phyloP scores from a whole-genome alignment of 2,329 filamentous ascomycete genomes.

The Cytospora chrysosperma region DNA sequence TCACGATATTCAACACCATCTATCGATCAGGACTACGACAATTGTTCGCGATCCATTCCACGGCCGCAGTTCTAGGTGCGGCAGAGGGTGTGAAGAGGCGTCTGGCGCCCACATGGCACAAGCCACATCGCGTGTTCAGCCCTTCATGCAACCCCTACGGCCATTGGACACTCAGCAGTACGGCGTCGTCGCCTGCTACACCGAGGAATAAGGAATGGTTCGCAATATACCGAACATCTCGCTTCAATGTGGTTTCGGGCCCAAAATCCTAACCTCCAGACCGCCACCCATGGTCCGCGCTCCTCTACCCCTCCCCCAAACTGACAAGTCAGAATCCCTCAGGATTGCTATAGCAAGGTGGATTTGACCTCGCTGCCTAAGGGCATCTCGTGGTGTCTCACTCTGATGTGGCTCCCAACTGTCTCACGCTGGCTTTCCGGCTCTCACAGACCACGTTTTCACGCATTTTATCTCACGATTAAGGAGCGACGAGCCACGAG shows the following conservation, averaged over 20 bases:
- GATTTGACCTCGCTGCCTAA: not conserved
- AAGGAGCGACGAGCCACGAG: conserved; percentile 19
- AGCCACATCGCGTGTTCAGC: conserved; percentile 25
- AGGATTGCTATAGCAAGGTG: not conserved
- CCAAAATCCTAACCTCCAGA: not conserved
- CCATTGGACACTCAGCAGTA: not conserved
- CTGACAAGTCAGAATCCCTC: not conserved
- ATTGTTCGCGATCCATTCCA: not conserved
- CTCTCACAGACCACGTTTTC: conserved; percentile 5
- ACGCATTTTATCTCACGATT: conserved; percentile 4
- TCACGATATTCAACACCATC: not conserved
- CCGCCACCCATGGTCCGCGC: not conserved
- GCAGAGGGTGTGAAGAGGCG: conserved; percentile 8
- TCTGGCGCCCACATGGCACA: conserved; percentile 17
- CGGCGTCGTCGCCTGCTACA: not conserved
- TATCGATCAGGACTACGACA: not conserved
- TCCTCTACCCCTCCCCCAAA: not conserved
- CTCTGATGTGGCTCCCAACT: conserved; percentile 5
- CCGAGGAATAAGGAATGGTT: not conserved
- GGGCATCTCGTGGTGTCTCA: conserved; percentile 18
- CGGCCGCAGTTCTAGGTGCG: conserved; percentile 2
- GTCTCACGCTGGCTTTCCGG: conserved; percentile 7
- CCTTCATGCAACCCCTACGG: conserved; percentile 7
- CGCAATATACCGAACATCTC: not conserved
- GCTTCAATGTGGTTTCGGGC: not conserved